phyloP scores from a whole-genome alignment of 192 early-diverging fungal species.

The Coemansia sp. region DNA sequence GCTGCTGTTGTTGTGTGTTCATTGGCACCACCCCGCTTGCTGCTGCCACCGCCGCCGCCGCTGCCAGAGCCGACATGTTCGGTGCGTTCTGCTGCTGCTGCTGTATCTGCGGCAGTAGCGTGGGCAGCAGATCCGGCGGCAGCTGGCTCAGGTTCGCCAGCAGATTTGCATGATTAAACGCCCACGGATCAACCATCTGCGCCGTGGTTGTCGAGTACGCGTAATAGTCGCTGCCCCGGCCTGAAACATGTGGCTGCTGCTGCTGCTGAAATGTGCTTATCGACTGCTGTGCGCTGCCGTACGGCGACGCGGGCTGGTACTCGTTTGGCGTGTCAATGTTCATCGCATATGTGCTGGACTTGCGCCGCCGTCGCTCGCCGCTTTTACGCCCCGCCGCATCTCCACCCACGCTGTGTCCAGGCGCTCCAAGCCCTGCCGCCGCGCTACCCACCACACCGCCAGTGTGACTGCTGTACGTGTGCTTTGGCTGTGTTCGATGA shows the following conservation, averaged over 20 bases:
- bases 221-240: conserved; percentile 25
- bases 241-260: conserved; percentile 2
- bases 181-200: conserved; percentile 48
- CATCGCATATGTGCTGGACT: conserved; percentile 37
- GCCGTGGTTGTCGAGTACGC: conserved; percentile 41
- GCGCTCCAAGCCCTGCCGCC: neutral
- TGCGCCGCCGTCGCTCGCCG: conserved; percentile 23
- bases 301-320: neutral
- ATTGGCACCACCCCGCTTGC: conserved; percentile 1
- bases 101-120: conserved; percentile 25
- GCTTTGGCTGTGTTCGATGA: conserved; percentile 5
- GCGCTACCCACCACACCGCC: neutral
- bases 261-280: conserved; percentile 8
- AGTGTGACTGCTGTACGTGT: neutral
- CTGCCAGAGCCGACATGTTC: conserved; percentile 31
- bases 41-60: conserved; percentile 21
- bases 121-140: conserved; percentile 41
- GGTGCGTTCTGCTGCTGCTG: conserved; percentile 19
- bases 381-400: neutral
- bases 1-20: neutral
- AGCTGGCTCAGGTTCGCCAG: conserved; percentile 42
- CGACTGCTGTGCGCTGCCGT: conserved; percentile 3
- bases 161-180: conserved; percentile 38
- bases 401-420: neutral
- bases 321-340: conserved; percentile 21